Conservation (phyloP, 345 rosid genomes). For the Erysimum cheiranthoides region DNA sequence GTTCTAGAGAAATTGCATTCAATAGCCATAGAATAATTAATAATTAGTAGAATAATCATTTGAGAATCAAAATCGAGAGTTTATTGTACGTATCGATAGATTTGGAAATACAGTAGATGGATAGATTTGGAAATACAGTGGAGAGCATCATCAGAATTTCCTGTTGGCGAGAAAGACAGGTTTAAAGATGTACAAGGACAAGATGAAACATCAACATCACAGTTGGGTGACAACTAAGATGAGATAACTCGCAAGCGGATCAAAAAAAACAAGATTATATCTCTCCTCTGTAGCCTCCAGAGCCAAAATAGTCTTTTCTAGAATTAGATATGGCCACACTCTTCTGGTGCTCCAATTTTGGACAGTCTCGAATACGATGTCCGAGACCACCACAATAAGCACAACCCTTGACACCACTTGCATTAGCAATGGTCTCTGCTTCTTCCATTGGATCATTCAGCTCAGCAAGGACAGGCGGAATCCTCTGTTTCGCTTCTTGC, state of each 20-base stretch:
- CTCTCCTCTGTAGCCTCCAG: constrained; percentile 94
- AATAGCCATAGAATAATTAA: too few relatives aligned
- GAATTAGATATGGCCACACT: constrained; percentile 81
- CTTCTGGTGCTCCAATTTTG: constrained; percentile 89
- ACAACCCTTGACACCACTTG: constrained; percentile 92
- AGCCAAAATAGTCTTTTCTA: constrained; percentile 85
- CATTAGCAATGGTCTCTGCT: constrained; percentile 67
- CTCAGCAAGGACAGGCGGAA: constrained; percentile 93
- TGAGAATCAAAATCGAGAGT: too few relatives aligned
- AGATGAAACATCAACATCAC: constrained; percentile 18
- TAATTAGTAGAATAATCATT: too few relatives aligned
- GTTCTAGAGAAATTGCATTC: background rate
- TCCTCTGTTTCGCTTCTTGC: constrained; percentile 93
- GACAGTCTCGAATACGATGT: constrained; percentile 86
- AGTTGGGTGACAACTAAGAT: background rate
- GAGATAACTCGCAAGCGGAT: constrained; percentile 11
- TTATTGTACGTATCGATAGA: background rate
- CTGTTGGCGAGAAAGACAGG: constrained; percentile 1
- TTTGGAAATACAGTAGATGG: background rate
- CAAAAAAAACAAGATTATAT: constrained; percentile 41
- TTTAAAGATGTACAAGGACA: background rate
- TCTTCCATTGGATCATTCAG: constrained; percentile 87
- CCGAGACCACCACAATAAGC: constrained; percentile 96
- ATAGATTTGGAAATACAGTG: background rate
- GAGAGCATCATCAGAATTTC: background rate